phyloP scores from a whole-genome alignment of 345 rosid genomes.

The Pistacia atlantica region DNA sequence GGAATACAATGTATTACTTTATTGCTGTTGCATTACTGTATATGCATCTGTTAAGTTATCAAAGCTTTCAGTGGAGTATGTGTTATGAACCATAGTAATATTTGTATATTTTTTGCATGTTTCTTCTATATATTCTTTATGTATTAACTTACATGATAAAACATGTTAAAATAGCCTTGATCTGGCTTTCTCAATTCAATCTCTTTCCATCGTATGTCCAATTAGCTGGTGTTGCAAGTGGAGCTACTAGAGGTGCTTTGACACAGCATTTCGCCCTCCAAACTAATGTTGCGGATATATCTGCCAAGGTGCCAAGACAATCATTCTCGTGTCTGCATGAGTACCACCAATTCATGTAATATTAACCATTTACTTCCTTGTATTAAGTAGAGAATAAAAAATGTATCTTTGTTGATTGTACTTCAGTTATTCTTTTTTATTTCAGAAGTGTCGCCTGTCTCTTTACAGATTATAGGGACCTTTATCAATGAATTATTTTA shows the following conservation, averaged over 20 bases:
- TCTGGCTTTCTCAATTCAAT: constrained; percentile 11
- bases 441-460: no score
- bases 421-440: no score
- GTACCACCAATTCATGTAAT: constrained; percentile 3
- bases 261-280: constrained; percentile 97
- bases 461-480: no score
- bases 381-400: no score
- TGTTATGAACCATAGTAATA: neutral
- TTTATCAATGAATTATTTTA: no score
- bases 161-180: neutral
- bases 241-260: constrained; percentile 97
- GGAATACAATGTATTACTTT: neutral
- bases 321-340: constrained; percentile 19
- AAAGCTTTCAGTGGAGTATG: neutral
- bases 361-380: constrained; percentile 5
- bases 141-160: neutral
- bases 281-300: constrained; percentile 92
- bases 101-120: neutral
- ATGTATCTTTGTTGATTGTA: no score
- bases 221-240: constrained; percentile 97
- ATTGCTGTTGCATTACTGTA: neutral
- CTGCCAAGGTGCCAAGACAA: constrained; percentile 67
- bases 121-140: neutral
- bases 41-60: neutral
- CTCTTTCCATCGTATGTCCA: neutral